Percentiles rank a stretch among this genome's conserved stretches.
Conservation (phyloP, 163 green algal species). For the Chlorella variabilis region DNA sequence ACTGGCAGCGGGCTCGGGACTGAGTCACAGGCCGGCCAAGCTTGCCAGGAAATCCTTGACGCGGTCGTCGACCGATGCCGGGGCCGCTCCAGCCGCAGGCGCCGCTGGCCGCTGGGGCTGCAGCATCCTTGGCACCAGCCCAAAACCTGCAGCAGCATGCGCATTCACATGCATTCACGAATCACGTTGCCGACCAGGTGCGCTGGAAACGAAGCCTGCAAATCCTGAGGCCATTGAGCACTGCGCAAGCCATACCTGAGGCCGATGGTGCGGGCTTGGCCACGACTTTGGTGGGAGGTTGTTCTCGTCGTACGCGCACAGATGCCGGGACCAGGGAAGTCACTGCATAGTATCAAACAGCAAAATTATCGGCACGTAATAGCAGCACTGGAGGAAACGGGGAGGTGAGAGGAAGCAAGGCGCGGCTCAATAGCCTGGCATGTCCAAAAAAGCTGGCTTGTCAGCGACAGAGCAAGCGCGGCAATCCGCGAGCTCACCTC, state of each 20-base stretch:
- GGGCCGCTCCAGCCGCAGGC: neutral
- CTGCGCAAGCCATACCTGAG: constrained; percentile 11
- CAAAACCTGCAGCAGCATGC: constrained; percentile 1
- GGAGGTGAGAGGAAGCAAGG: neutral
- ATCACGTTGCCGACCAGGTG: too few species aligned
- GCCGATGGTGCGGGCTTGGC: neutral
- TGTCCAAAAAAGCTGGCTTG: neutral
- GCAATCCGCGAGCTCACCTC: too few species aligned
- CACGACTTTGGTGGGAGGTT: neutral
- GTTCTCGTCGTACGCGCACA: constrained; percentile 24
- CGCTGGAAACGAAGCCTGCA: neutral
- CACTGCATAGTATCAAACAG: constrained; percentile 22
- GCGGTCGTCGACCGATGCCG: constrained; percentile 14
- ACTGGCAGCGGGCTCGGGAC: too few species aligned
- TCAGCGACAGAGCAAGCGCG: too few species aligned
- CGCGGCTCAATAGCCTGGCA: too few species aligned
- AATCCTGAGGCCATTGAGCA: constrained; percentile 16
- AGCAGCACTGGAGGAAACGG: neutral
- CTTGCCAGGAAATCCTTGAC: neutral
- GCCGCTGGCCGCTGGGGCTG: neutral
- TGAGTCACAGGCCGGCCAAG: neutral
- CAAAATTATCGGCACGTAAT: neutral
- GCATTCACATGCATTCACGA: too few species aligned
- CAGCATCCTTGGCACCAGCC: neutral
- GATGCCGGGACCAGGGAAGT: constrained; percentile 50